Evolutionary conservation across 202 grass and related monocot genomes (phyloP).

Genomic region (Setaria italica): DNA sequence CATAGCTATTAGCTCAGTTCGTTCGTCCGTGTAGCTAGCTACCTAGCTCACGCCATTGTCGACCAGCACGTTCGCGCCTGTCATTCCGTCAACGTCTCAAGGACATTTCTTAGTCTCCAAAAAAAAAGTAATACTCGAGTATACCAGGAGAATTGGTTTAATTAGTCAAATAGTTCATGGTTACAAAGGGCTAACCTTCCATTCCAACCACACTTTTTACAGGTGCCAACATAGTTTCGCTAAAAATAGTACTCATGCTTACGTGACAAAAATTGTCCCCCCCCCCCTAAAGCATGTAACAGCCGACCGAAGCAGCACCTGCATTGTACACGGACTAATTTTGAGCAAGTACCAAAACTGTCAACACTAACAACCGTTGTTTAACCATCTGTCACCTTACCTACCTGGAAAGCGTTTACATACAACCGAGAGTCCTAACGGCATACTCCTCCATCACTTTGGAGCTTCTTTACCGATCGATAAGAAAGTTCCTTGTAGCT

Average conservation of each 20-base stretch:
- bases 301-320: neutral
- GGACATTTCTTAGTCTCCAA: too few relatives aligned
- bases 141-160: too few relatives aligned
- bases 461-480: neutral
- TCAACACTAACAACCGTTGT: neutral
- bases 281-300: too few relatives aligned
- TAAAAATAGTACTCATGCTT: neutral
- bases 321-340: neutral
- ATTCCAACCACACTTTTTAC: neutral
- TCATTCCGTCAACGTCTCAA: too few relatives aligned
- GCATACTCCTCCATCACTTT: neutral
- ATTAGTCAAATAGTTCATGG: too few relatives aligned
- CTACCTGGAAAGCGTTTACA: neutral
- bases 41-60: too few relatives aligned
- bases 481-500: neutral
- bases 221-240: neutral
- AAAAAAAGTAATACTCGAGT: too few relatives aligned
- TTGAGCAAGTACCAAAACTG: neutral
- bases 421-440: neutral
- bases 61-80: too few relatives aligned
- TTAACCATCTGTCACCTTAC: neutral
- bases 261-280: too few relatives aligned
- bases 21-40: too few relatives aligned
- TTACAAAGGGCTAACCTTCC: neutral
- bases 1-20: too few relatives aligned